These are phyloP conservation scores for Trametes maxima DNA, from an alignment of 768 basidiomycete species.

Conservation along the genomic window DNA sequence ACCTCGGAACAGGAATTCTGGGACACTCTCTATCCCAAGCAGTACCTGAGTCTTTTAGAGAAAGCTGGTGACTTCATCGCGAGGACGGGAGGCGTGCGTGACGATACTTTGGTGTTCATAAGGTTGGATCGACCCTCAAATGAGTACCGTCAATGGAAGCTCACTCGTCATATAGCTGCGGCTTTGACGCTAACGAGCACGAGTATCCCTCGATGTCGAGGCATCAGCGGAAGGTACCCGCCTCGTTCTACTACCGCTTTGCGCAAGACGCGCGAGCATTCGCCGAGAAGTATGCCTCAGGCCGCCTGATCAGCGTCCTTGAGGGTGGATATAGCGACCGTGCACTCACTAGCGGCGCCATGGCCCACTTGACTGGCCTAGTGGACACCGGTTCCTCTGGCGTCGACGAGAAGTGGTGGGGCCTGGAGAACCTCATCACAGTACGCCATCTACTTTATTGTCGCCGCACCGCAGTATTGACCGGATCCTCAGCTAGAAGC, in stretches of 20 bases:
- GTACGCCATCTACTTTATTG: conserved; percentile 38
- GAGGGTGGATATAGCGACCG: conserved; percentile 96
- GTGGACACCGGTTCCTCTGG: conserved; percentile 34
- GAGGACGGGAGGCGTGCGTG: conserved; percentile 60
- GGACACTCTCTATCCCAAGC: conserved; percentile 66
- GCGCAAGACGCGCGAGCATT: conserved; percentile 69
- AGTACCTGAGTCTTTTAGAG: conserved; percentile 61
- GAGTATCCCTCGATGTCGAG: conserved; percentile 91
- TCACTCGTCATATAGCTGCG: conserved; percentile 56
- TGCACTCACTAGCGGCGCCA: conserved; percentile 79
- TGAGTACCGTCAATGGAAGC: not conserved
- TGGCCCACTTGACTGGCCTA: conserved; percentile 81
- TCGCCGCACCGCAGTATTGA: not conserved
- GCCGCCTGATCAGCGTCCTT: conserved; percentile 82
- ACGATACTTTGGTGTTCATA: conserved; percentile 83
- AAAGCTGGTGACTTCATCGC: conserved; percentile 74
- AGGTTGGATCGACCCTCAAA: conserved; percentile 53
- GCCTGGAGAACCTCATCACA: conserved; percentile 55
- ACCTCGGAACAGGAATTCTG: conserved; percentile 74
- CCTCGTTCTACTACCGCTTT: conserved; percentile 84
- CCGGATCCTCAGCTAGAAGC: conserved; percentile 57
- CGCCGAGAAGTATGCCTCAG: conserved; percentile 63
- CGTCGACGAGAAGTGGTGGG: conserved; percentile 62
- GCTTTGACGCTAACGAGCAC: conserved; percentile 94
- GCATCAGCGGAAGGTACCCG: conserved; percentile 87